A percentile compares a stretch with the other conserved stretches of the same genome.
Conservation (phyloP, 805 yeast species). For the Cyberlindnera maritima region DNA sequence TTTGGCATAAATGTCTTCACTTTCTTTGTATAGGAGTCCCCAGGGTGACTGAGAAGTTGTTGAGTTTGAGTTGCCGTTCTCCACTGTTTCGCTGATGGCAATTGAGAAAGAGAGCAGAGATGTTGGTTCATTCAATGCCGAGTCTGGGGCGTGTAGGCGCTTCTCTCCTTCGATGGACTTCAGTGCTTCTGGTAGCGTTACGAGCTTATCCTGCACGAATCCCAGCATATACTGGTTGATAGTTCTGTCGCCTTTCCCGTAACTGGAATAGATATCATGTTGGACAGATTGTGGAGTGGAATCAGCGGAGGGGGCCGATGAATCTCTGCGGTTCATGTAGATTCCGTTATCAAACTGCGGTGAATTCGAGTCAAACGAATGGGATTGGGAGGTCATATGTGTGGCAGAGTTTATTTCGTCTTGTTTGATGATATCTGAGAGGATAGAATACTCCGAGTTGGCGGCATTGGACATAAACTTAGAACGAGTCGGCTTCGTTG, state of each 20-base stretch:
- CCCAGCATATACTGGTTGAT: slow-evolving; percentile 73
- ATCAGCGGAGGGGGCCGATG: slow-evolving; percentile 3
- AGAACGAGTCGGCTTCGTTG: slow-evolving; percentile 21
- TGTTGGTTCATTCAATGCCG: background rate
- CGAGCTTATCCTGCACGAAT: slow-evolving; percentile 36
- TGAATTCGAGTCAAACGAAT: slow-evolving; percentile 11
- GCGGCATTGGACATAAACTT: slow-evolving; percentile 68
- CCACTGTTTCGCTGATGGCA: slow-evolving; percentile 23
- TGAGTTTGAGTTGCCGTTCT: slow-evolving; percentile 5
- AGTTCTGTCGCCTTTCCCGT: slow-evolving; percentile 50
- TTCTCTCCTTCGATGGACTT: slow-evolving; percentile 24
- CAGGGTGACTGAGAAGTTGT: slow-evolving; percentile 22
- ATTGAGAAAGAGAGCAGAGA: slow-evolving; percentile 26
- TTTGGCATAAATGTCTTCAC: slow-evolving; percentile 75
- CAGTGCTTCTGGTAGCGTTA: slow-evolving; percentile 60
- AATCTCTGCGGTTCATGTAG: slow-evolving; percentile 8
- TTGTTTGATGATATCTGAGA: slow-evolving; percentile 58
- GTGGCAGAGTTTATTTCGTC: slow-evolving; percentile 20
- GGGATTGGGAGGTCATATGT: background rate
- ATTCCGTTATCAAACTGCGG: slow-evolving; percentile 11
- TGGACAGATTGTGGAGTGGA: slow-evolving; percentile 15
- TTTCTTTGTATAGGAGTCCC: slow-evolving; percentile 53
- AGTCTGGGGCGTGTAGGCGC: slow-evolving; percentile 2
- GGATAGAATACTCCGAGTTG: slow-evolving; percentile 65
- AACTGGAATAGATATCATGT: slow-evolving; percentile 25